Conservation (phyloP, 768 basidiomycete genomes). For the Tremella fuciformis region DNA sequence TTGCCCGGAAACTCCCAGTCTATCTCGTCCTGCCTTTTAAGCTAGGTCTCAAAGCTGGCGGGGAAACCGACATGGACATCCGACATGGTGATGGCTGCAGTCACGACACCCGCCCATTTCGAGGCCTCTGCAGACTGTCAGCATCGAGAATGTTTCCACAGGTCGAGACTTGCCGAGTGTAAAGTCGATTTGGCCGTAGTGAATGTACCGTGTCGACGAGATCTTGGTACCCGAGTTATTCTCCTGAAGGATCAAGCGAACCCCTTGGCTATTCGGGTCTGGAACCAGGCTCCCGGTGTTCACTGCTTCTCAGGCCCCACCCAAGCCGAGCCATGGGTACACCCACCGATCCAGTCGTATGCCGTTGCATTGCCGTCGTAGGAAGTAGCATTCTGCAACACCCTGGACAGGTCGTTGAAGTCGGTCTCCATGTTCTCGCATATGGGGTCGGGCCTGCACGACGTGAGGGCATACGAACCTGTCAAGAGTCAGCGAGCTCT, state of each 20-base stretch:
- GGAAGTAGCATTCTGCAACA: constrained; percentile 64
- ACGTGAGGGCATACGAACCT: constrained; percentile 61
- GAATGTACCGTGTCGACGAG: constrained; percentile 74
- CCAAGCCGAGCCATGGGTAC: not conserved
- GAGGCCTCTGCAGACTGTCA: constrained; percentile 58
- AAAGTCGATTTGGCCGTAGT: constrained; percentile 67
- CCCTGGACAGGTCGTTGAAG: constrained; percentile 56
- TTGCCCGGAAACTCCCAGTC: constrained; percentile 50
- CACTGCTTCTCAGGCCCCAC: constrained; percentile 5
- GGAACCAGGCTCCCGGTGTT: constrained; percentile 25
- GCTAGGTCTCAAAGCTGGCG: not conserved
- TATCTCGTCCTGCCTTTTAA: constrained; percentile 33
- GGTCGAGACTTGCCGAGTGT: constrained; percentile 20
- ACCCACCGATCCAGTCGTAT: constrained; percentile 56
- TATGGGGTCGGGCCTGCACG: constrained; percentile 67
- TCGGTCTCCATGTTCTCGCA: constrained; percentile 60
- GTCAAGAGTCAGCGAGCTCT: not conserved
- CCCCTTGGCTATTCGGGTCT: constrained; percentile 21
- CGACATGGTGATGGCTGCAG: constrained; percentile 67
- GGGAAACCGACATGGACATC: constrained; percentile 59
- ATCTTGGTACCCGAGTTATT: constrained; percentile 68
- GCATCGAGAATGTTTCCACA: not conserved
- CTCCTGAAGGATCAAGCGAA: constrained; percentile 63
- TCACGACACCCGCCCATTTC: constrained; percentile 75
- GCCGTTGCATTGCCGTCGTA: constrained; percentile 72